Percentiles rank a stretch among this genome's conserved stretches.
phyloP scores from a whole-genome alignment of 1,284 basidiomycete genomes.

The Cronartium ribicola region DNA sequence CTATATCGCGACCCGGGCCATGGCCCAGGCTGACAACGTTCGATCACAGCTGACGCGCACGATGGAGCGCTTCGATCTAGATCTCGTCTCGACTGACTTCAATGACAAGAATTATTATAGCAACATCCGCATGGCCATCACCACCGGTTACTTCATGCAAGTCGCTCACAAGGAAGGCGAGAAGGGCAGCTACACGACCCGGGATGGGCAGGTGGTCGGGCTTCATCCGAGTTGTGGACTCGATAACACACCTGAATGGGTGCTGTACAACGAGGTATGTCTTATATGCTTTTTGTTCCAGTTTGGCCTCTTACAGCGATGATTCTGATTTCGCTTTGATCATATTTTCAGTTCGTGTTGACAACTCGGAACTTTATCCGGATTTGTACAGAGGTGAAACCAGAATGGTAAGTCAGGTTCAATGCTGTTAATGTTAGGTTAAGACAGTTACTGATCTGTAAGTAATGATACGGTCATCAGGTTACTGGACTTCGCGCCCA shows the following conservation, averaged over 20 bases:
- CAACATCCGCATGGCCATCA: slow-evolving; percentile 77
- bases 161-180: slow-evolving; percentile 93
- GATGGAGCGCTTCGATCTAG: slow-evolving; percentile 76
- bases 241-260: slow-evolving; percentile 91
- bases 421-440: not conserved
- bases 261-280: slow-evolving; percentile 74
- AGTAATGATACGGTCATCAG: slow-evolving; percentile 52
- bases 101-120: slow-evolving; percentile 74
- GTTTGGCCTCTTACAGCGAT: not conserved
- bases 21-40: slow-evolving; percentile 93
- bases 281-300: not conserved
- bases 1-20: slow-evolving; percentile 76
- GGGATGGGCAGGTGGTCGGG: slow-evolving; percentile 64
- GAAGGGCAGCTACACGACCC: slow-evolving; percentile 57
- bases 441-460: slow-evolving; percentile 1
- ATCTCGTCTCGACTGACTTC: slow-evolving; percentile 66
- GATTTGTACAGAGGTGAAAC: slow-evolving; percentile 79
- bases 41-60: slow-evolving; percentile 79
- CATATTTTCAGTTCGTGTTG: slow-evolving; percentile 68
- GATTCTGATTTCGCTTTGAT: not conserved
- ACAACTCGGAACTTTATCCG: slow-evolving; percentile 83
- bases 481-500: slow-evolving; percentile 74
- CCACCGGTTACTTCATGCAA: slow-evolving; percentile 98
- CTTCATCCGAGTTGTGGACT: slow-evolving; percentile 92
- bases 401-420: slow-evolving; percentile 68